A percentile compares a stretch with the other conserved stretches of the same genome.
These are phyloP conservation scores for Delonix regia DNA, from an alignment of 306 rosid genomes.

Conservation along the genomic window DNA sequence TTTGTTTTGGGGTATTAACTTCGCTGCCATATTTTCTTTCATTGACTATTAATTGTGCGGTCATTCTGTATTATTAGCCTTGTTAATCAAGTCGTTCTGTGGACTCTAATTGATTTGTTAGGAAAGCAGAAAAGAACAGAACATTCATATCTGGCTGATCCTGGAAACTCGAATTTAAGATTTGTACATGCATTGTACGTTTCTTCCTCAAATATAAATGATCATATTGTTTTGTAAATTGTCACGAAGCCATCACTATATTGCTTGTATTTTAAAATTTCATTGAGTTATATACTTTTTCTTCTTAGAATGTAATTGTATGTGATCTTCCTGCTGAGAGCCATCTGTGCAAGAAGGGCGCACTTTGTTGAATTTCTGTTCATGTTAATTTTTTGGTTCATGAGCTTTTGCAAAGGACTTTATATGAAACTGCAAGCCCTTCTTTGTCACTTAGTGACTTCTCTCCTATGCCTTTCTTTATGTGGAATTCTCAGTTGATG, in stretches of 20 bases:
- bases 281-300: neutral
- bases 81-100: conserved; percentile 6
- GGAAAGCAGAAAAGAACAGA: neutral
- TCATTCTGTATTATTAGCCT: neutral
- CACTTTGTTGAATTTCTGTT: neutral
- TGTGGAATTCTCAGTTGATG: conserved; percentile 48
- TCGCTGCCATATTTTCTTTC: neutral
- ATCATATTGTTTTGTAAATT: neutral
- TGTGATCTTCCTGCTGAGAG: conserved; percentile 12
- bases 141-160: neutral
- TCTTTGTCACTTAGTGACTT: neutral
- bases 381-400: neutral
- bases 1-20: neutral
- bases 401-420: conserved; percentile 10
- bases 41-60: neutral
- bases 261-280: neutral
- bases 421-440: conserved; percentile 6
- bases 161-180: neutral
- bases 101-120: neutral
- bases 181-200: neutral
- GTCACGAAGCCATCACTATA: conserved; percentile 1
- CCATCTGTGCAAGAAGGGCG: conserved; percentile 19
- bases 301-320: neutral
- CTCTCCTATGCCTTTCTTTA: neutral
- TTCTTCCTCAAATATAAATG: neutral